Evolutionary conservation across 2,329 filamentous ascomycete genomes (phyloP).

Genomic region (Colletotrichum incanum): DNA sequence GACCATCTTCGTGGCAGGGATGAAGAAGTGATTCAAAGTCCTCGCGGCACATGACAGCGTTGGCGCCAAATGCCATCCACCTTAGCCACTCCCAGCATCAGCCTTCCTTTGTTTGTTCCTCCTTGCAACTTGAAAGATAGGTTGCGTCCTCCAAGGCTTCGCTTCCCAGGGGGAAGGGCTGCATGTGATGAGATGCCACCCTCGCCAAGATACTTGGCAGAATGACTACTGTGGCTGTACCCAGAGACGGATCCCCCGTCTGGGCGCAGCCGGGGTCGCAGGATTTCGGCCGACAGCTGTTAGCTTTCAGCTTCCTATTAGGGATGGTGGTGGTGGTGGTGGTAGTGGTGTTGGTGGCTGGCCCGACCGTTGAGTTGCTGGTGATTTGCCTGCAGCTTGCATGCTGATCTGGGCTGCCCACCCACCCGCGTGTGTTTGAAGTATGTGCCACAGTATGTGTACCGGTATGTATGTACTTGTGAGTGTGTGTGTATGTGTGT

Average conservation of each 20-base stretch:
- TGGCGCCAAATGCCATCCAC: conserved; percentile 4
- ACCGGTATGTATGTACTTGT: background rate
- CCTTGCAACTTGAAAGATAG: conserved; percentile 1
- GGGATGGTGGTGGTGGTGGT: background rate
- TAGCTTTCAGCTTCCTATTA: background rate
- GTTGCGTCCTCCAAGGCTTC: background rate
- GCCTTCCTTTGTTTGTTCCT: background rate
- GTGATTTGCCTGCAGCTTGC: conserved; percentile 10
- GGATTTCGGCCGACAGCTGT: conserved; percentile 30
- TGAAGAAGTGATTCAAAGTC: background rate
- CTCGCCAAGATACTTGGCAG: conserved; percentile 29
- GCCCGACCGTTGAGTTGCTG: background rate
- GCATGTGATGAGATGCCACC: conserved; percentile 2
- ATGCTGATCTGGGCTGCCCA: conserved; percentile 5
- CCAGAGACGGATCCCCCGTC: conserved; percentile 2
- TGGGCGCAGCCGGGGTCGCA: conserved; percentile 24
- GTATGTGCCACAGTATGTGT: background rate
- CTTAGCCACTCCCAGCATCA: conserved; percentile 16
- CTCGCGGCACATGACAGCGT: background rate
- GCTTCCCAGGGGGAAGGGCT: background rate
- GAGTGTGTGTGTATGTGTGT: background rate
- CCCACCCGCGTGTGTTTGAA: background rate
- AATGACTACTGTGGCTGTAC: background rate
- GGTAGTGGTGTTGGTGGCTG: background rate
- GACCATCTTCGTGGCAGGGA: background rate